These are phyloP conservation scores for Xylaria arbuscula DNA, from an alignment of 2,329 filamentous ascomycete species.

Conservation along the genomic window DNA sequence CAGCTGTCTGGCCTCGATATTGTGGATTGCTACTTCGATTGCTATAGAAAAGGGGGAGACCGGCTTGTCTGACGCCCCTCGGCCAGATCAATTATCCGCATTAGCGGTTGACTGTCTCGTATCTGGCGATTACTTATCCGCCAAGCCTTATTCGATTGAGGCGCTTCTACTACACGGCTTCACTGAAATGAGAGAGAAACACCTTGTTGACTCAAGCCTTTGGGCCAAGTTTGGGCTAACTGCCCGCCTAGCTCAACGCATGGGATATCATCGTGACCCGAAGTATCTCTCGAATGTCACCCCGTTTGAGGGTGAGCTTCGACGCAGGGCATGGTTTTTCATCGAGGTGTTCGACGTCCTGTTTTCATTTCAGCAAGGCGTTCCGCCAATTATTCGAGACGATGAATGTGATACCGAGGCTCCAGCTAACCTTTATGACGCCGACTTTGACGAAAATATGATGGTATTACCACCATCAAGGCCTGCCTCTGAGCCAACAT, in stretches of 20 bases:
- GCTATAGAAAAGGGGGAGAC: conserved; percentile 48
- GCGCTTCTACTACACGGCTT: conserved; percentile 60
- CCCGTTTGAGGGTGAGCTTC: conserved; percentile 64
- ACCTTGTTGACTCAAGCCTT: conserved; percentile 57
- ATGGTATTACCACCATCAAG: conserved; percentile 57
- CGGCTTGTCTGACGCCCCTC: conserved; percentile 43
- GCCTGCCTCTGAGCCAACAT: conserved; percentile 57
- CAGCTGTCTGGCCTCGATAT: conserved; percentile 61
- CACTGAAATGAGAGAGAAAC: conserved; percentile 55
- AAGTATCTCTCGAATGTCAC: conserved; percentile 56
- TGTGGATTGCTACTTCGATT: conserved; percentile 56
- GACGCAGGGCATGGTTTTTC: conserved; percentile 61
- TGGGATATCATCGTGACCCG: conserved; percentile 64
- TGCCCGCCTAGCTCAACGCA: conserved; percentile 61
- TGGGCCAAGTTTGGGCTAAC: conserved; percentile 62
- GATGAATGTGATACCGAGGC: conserved; percentile 59
- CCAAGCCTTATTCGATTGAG: conserved; percentile 60
- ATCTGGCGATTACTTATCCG: conserved; percentile 60
- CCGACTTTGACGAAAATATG: conserved; percentile 63
- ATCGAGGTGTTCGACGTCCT: conserved; percentile 60
- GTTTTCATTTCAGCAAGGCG: conserved; percentile 64
- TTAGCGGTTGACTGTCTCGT: conserved; percentile 60
- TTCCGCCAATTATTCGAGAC: conserved; percentile 62
- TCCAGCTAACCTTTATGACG: conserved; percentile 60
- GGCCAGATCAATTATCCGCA: conserved; percentile 50